A percentile compares a stretch with the other conserved stretches of the same genome.
Evolutionary conservation across 2,329 filamentous ascomycete species (phyloP).

Genomic region (Microdochium nivale): DNA sequence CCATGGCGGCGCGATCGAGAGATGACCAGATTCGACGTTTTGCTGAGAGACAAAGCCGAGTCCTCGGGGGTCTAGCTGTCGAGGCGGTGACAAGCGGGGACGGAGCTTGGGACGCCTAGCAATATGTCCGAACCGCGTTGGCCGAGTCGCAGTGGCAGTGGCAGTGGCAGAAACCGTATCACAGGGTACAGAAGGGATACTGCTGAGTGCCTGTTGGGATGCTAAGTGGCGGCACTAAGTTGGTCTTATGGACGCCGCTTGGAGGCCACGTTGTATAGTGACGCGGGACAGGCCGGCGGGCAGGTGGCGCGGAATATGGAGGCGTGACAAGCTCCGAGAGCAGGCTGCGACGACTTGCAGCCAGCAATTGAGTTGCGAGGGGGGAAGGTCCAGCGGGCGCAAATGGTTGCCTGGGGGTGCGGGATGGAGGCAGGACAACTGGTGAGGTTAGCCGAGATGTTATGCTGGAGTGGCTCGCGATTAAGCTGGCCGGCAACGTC

Average conservation of each 20-base stretch:
- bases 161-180: neutral
- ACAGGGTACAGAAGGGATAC: neutral
- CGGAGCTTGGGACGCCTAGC: neutral
- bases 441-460: no score
- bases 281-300: neutral
- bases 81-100: neutral
- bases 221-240: neutral
- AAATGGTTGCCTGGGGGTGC: neutral
- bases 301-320: neutral
- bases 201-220: neutral
- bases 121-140: neutral
- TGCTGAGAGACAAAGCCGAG: conserved; percentile 8
- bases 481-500: neutral
- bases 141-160: no score
- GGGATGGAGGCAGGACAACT: neutral
- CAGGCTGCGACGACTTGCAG: neutral
- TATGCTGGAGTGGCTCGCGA: neutral
- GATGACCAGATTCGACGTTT: conserved; percentile 1
- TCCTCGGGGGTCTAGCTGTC: conserved; percentile 4
- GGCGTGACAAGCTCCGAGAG: neutral
- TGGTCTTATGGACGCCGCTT: neutral
- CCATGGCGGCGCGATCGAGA: conserved; percentile 34
- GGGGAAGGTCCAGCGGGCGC: neutral
- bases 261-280: neutral
- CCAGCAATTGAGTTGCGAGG: neutral